Evolutionary conservation across 345 rosid genomes (phyloP).

Genomic region (Lepidium aucheri): DNA sequence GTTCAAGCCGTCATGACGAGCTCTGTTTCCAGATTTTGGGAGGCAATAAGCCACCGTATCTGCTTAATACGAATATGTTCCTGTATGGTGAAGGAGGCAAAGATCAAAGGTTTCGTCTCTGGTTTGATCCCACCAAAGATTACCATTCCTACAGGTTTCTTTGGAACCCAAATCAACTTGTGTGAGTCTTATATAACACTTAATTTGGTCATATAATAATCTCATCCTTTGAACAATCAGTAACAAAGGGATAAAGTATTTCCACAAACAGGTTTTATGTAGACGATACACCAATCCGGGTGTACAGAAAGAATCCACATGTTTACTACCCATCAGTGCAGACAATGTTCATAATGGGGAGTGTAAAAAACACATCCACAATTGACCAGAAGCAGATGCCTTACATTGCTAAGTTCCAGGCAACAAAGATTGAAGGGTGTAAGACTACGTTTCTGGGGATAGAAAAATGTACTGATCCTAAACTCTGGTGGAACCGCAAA

Average conservation of each 20-base stretch:
- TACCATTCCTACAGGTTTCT: conserved; percentile 27
- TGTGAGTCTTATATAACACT: conserved; percentile 11
- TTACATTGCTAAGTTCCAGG: conserved; percentile 29
- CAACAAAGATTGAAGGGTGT: conserved; percentile 29
- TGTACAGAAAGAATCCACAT: conserved; percentile 19
- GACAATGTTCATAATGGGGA: conserved; percentile 27
- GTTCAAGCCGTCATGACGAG: conserved; percentile 25
- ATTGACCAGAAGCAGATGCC: conserved; percentile 20
- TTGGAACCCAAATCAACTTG: conserved; percentile 29
- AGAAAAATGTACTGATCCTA: conserved; percentile 15
- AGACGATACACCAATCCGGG: conserved; percentile 32
- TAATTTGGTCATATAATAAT: not conserved
- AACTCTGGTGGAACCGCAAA: conserved; percentile 28
- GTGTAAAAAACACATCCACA: conserved; percentile 8
- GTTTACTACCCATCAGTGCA: conserved; percentile 18
- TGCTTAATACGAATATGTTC: conserved; percentile 24
- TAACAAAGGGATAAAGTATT: not conserved
- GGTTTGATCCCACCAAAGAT: conserved; percentile 30
- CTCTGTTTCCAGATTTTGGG: conserved; percentile 28
- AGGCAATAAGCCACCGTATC: conserved; percentile 10
- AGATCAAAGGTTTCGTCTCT: conserved; percentile 26
- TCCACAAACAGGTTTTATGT: conserved; percentile 29
- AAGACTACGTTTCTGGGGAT: conserved; percentile 6
- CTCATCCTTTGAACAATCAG: not conserved
- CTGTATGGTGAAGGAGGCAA: conserved; percentile 24